Base-by-base conservation (phyloP, 495 filamentous ascomycete species). In the Parmelia sp. region DNA sequence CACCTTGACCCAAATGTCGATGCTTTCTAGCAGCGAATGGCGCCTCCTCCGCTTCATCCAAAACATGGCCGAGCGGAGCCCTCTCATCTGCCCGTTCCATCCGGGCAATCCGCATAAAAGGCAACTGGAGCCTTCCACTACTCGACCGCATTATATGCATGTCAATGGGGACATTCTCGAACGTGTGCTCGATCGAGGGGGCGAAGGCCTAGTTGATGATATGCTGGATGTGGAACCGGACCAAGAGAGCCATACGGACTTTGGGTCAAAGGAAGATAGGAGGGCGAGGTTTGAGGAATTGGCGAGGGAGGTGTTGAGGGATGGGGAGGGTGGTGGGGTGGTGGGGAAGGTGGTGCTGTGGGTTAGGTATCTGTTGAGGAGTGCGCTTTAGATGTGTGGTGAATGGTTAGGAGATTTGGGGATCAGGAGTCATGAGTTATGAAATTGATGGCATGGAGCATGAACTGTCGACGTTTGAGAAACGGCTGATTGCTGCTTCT, bases 131-230 rank as follows among this genome's bases (percentile, higher is more conserved):
- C 70, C 74, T 14, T 68, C 71, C n/a, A 61, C 66, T 14, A 68
- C 69, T 39, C 75, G 71, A 23, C 57, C 66, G 36, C 65, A 70
- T 29, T 76, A 77, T 49, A 84, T 82, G 80, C 86, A 90, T 33
- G 75, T 92, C 11, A 82, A 92, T 66, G 88, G 89, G 0, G 86
- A 90, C 66, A 78, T 90, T 23, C 72, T 92, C 47, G 72, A 71
- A 59, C 77, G 80, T 27, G 69, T 90, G 6, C 73, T 85, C n/a
- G 71, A 72, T 61, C 73, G 73, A 55, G 76, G 74, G 0, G 66
- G 84, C 5, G 76, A 80, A 53, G 68, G 74, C 57, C 67, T 89
- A 37, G 67, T 82, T 11, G 67, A 68, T 23, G 25, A 70, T 9
- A 72, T 83, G 68, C 67, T 83, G 14, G 60, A 57, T 31, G 61